Evolutionary conservation across 495 filamentous ascomycete species (phyloP), one percentile per base, ranked within the genome.

Genomic region (Apiosordaria backusii): DNA sequence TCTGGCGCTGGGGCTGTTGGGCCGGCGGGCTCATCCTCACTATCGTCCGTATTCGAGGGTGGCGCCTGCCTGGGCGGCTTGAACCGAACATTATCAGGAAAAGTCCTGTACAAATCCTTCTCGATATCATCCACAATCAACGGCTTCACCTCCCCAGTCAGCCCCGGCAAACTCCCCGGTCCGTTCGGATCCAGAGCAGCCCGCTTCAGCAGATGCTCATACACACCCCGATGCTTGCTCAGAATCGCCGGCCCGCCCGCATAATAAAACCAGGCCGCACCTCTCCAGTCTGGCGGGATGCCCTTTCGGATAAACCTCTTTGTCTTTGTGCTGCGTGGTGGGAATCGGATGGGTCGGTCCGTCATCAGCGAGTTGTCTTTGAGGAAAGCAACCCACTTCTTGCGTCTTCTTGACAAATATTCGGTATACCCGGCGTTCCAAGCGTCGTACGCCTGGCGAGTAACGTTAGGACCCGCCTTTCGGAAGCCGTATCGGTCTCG

Each of bases 261-360:
- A 75, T 97, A 99, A 77, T 88, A 98, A 71, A 97, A 99, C 95
- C 95, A 99, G 29, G 95, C 94, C 4, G 90, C 88, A 13, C 95
- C 95, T 70, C 95, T 85, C 86, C 91, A 93, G 65, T 96, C 92
- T 1, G 93, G 89, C 2, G 95, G 95, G 24, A 97, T 92, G n/a
- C 95, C 95, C 76, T 99, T 99, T 40, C 94, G 88, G 27, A 97
- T 85, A 72, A 91, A 97, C 15, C 92, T 85, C 78, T 96, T 97
- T 27, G 93, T 84, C 72, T 94, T 96, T 52, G 84, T 81, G 16
- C 88, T 92, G 63, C 87, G 90, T 0, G 89, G 85, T 0, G 95
- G 95, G 67, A 98, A 98, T 4, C 83, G 81, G 35, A 84, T 83
- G 2, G 95, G 93, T 22, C 86, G 77, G n/a, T 86, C 84, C 4